These are phyloP conservation scores for Coemansia sp. DNA, from an alignment of 192 early-diverging fungal genomes.

Conservation along the genomic window DNA sequence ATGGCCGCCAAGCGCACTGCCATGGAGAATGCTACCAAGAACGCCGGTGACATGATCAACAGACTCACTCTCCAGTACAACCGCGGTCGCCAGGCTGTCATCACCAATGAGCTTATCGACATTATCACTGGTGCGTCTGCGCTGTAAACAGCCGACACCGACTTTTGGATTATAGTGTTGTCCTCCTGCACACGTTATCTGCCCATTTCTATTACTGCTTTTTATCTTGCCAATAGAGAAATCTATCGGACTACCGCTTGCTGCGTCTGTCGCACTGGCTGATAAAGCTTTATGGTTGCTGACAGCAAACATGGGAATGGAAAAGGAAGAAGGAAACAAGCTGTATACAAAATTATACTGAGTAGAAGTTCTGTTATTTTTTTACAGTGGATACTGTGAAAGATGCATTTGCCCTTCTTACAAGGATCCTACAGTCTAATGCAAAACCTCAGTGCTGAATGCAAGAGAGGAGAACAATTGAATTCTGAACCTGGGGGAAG, in stretches of 20 bases:
- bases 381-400: too few species aligned
- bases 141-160: conserved; percentile 58
- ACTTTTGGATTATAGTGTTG: not conserved
- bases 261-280: too few species aligned
- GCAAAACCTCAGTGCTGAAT: too few species aligned
- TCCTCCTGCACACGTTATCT: not conserved
- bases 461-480: too few species aligned
- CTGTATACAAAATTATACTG: too few species aligned
- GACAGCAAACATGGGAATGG: too few species aligned
- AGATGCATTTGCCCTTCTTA: too few species aligned
- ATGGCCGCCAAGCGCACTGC: conserved; percentile 95
- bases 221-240: conserved; percentile 1
- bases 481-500: too few species aligned
- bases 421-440: too few species aligned
- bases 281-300: too few species aligned
- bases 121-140: conserved; percentile 97
- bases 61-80: conserved; percentile 96
- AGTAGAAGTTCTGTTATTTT: too few species aligned
- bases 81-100: conserved; percentile 95
- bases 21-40: conserved; percentile 99
- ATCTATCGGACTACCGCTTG: not conserved
- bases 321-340: too few species aligned
- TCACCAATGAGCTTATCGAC: conserved; percentile 98
- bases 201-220: not conserved
- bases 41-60: conserved; percentile 97